Conservation (phyloP, 306 rosid species). For the Vachellia pachyceras region DNA sequence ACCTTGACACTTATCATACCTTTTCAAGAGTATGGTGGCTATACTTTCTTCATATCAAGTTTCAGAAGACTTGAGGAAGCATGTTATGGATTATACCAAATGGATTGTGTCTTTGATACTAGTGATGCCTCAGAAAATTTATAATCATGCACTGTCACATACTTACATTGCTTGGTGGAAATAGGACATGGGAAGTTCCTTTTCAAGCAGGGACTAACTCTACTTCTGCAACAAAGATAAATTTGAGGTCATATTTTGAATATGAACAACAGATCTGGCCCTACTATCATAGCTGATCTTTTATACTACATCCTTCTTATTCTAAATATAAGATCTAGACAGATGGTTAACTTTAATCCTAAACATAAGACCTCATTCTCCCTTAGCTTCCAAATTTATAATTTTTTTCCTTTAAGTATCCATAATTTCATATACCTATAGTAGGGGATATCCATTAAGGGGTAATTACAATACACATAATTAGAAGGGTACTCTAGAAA, state of each 20-base stretch:
- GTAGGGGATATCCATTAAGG: too few relatives aligned
- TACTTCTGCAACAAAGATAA: neutral
- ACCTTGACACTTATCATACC: too few relatives aligned
- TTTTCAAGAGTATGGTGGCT: neutral
- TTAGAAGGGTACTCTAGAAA: too few relatives aligned
- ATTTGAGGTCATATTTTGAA: neutral
- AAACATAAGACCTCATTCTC: too few relatives aligned
- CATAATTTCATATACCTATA: too few relatives aligned
- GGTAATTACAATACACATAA: too few relatives aligned
- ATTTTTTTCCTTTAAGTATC: too few relatives aligned
- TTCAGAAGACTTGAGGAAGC: neutral
- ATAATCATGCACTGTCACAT: neutral
- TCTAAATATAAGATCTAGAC: too few relatives aligned
- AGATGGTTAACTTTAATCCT: too few relatives aligned
- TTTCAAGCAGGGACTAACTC: neutral
- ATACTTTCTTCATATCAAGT: neutral
- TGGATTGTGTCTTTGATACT: neutral
- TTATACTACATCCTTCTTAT: too few relatives aligned
- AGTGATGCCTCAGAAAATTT: neutral
- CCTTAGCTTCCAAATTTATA: too few relatives aligned
- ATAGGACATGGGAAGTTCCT: slow-evolving; percentile 6
- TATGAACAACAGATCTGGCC: neutral
- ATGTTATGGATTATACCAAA: neutral
- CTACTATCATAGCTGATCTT: neutral
- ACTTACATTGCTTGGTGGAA: neutral